These are phyloP conservation scores for Colletotrichum navitas DNA, from an alignment of 2,329 filamentous ascomycete genomes.

Conservation along the genomic window DNA sequence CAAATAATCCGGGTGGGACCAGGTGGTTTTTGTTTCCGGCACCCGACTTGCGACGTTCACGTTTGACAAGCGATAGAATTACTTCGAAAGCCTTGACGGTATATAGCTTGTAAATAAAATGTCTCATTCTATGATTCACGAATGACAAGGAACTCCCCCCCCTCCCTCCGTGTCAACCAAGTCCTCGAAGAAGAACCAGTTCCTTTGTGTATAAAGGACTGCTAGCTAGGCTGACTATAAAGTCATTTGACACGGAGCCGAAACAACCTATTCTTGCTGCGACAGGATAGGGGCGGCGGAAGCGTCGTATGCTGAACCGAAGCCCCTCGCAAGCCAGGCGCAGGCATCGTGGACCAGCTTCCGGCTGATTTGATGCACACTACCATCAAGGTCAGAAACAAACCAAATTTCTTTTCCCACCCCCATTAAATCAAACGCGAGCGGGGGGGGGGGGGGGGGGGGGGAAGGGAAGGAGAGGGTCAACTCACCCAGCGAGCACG, in stretches of 20 bases:
- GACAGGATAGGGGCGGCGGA: background rate
- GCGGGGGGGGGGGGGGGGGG: no score
- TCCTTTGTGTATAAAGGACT: background rate
- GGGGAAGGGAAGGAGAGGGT: no score
- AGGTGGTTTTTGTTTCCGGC: background rate
- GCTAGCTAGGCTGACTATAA: background rate
- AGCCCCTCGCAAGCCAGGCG: constrained; percentile 11
- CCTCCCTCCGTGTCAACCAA: no score
- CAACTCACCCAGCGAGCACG: constrained; percentile 27
- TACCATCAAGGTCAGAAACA: background rate
- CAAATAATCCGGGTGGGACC: background rate
- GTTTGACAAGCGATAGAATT: background rate
- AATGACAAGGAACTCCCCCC: no score
- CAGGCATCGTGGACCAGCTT: constrained; percentile 31
- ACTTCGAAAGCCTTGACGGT: background rate
- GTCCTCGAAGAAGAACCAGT: background rate
- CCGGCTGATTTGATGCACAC: constrained; percentile 23
- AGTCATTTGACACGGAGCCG: background rate
- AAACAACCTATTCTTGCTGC: background rate
- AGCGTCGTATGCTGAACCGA: constrained; percentile 19
- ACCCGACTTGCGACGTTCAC: background rate
- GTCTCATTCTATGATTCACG: background rate
- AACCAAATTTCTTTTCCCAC: no score
- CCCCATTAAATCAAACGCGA: background rate
- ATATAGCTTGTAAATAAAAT: constrained; percentile 4